Evolutionary conservation across 2,329 filamentous ascomycete genomes (phyloP), one percentile per base, ranked within the genome.

Genomic region (Aureobasidium sp.): DNA sequence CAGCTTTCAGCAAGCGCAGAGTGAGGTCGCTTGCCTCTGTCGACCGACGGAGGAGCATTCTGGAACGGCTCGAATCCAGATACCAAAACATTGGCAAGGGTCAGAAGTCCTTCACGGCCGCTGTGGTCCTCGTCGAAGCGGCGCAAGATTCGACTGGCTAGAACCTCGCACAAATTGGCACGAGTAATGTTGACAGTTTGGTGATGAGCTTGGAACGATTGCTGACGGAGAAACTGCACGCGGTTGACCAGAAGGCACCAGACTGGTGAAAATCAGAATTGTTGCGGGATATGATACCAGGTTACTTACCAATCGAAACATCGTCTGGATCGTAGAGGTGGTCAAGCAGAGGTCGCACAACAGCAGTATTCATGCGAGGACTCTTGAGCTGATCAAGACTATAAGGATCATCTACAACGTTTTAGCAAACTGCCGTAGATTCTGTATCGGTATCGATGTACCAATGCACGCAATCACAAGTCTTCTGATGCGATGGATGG

Each of bases 51-150:
- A 0, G 90, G 90, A 0, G 89, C 89, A 66, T 90, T 90, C 74
- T 94, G 90, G 68, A 94, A 94, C 1, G 90, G 90, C 68, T 91
- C 87, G 68, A 95, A 94, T 15, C 89, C 88, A 17, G 89, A 88
- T 15, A 95, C 88, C 22, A 94, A 82, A 35, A 94, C 87, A 67
- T 92, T 89, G 6, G 90, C 85, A 6, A 94, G 79, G 24, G 90
- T 77, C 5, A 94, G 77, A 14, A 94, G 79, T 1, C 89, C 89
- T 29, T 85, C 80, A 0, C 85, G 79, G 5, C 88, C 89, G 15
- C 85, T 82, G 63, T 89, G 85, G 67, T 91, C 86, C 74, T 94
- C 90, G 67, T 89, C 87, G 68, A 90, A 91, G 58, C 88, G 85
- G 39, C 90, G 82, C 60, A 94, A 76, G 49, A 95, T 87, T 63